Percentiles rank a stretch among this genome's conserved stretches.
These are phyloP conservation scores for Aspergillus coremiiformis DNA, from an alignment of 495 filamentous ascomycete species.

Conservation along the genomic window DNA sequence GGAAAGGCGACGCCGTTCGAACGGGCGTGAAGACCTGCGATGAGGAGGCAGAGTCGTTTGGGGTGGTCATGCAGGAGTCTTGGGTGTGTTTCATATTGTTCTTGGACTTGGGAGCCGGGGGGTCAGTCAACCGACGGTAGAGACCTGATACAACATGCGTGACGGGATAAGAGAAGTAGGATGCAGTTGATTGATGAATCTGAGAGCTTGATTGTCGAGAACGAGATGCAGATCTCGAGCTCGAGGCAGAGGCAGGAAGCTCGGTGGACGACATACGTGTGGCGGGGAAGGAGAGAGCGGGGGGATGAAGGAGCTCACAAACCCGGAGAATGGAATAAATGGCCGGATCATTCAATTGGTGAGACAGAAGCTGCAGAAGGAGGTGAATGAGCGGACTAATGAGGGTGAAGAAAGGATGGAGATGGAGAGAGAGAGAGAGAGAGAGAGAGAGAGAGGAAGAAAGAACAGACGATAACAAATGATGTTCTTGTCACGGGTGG, in stretches of 20 bases:
- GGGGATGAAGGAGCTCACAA: neutral
- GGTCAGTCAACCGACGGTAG: constrained; percentile 47
- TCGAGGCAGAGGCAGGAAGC: constrained; percentile 24
- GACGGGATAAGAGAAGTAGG: constrained; percentile 50
- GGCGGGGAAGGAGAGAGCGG: neutral
- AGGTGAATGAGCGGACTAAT: neutral
- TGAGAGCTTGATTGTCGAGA: constrained; percentile 20
- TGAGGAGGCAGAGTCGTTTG: constrained; percentile 21
- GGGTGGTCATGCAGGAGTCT: constrained; percentile 19
- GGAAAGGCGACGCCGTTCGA: constrained; percentile 52
- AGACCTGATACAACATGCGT: constrained; percentile 47
- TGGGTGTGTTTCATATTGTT: constrained; percentile 17
- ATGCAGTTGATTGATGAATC: constrained; percentile 32
- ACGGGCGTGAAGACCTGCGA: constrained; percentile 41
- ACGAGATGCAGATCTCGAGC: constrained; percentile 28
- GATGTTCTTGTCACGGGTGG: constrained; percentile 8
- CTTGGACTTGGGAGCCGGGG: constrained; percentile 21
- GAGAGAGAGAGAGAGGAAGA: neutral
- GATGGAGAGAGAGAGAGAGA: constrained; percentile 4
- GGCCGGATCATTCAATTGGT: constrained; percentile 1
- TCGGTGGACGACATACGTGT: constrained; percentile 15
- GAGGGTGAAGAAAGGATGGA: neutral
- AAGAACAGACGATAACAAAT: neutral
- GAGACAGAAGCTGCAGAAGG: neutral
- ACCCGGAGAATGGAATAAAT: neutral